Evolutionary conservation across 257 asterid species (phyloP), one percentile per base, ranked within the genome.

Genomic region (Nicotiana knightiana): DNA sequence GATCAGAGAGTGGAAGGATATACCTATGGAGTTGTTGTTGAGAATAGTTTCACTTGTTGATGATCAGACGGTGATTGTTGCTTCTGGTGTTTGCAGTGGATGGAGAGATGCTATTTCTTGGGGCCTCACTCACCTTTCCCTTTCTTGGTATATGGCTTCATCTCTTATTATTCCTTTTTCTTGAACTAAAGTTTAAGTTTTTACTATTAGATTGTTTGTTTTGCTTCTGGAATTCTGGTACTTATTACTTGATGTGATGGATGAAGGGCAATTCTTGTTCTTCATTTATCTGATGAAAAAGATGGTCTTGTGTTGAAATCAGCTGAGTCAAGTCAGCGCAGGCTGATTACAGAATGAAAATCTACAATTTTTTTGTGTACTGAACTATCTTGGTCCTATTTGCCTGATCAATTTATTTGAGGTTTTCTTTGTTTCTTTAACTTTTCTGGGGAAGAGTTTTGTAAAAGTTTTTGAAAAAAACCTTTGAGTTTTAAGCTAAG

Each of bases 61-160:
- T 92, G 97, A 93, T 96, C 95, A 80, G 87, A 89, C 97, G 88
- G 97, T 89, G 88, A 82, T 96, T 79, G 92, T 93, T 61, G 97
- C 97, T 85, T 96, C 98, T 89, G 98, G 93, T 86, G 98, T 96
- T 76, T 96, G 99, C 51, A 91, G 87, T 88, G 99, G 97, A 54
- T 96, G 99, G 99, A 94, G 97, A 87, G 99, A 96, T 82, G 94
- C 98, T 10, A 77, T 96, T 84, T 91, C 91, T 82, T 96, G 95
- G 93, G 99, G 97, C 15, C 93, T 90, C 15, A 87, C 93, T 13
- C 93, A 76, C 79, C 97, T 96, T 65, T 94, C 95, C 82, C 92
- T 96, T 61, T 93, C 95, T 82, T 93, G 99, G 99, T 96, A 93
- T 87, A 28, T 33, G 33, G 5, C 10, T 26, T 77, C 48, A 43